Evolutionary conservation across 2,329 filamentous ascomycete species (phyloP).

Genomic region (Hypocreales sp.): DNA sequence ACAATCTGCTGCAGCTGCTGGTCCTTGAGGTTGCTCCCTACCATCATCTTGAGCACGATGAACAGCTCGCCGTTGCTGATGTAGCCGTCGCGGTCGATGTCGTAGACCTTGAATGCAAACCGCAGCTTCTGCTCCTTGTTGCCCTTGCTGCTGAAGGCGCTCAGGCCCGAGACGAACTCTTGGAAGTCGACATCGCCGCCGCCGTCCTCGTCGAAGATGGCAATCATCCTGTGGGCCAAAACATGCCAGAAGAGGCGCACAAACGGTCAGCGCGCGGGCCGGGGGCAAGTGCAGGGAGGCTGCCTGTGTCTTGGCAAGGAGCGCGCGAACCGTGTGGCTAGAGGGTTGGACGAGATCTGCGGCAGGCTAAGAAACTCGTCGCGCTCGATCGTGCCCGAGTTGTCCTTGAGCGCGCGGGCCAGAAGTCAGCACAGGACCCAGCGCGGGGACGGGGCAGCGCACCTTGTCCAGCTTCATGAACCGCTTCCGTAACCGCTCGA

Average conservation of each 20-base stretch:
- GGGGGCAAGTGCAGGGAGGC: background rate
- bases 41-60: conserved; percentile 99
- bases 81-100: conserved; percentile 96
- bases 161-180: conserved; percentile 91
- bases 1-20: conserved; percentile 98
- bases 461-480: conserved; percentile 99
- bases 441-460: conserved; percentile 14
- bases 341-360: conserved; percentile 93
- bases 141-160: conserved; percentile 91
- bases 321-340: conserved; percentile 65
- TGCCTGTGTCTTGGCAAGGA: no score
- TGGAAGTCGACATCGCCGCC: conserved; percentile 97
- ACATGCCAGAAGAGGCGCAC: no score
- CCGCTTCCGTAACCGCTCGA: conserved; percentile 85
- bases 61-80: conserved; percentile 99
- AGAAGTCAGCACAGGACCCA: no score
- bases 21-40: conserved; percentile 96
- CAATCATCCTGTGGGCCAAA: conserved; percentile 98
- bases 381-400: conserved; percentile 94
- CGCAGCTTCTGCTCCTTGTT: conserved; percentile 98
- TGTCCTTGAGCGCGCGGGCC: conserved; percentile 75
- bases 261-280: no score
- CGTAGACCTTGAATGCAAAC: conserved; percentile 98
- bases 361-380: conserved; percentile 95
- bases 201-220: conserved; percentile 97